Evolutionary conservation across 2,329 filamentous ascomycete species (phyloP).

Genomic region (Penicillium janthinellum): DNA sequence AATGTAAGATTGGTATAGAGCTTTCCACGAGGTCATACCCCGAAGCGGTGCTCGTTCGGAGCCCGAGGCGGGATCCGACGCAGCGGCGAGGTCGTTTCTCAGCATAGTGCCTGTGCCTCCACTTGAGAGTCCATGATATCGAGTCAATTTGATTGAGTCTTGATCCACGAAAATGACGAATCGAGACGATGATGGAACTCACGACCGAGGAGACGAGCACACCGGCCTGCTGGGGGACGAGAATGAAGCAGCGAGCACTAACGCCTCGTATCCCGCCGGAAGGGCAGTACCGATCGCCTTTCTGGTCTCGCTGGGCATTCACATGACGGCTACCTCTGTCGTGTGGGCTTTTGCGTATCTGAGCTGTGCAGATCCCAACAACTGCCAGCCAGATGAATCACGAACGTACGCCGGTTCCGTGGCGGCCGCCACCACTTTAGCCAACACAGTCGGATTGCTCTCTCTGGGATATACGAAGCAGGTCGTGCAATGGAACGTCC

Average conservation of each 20-base stretch:
- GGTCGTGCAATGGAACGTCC: background rate
- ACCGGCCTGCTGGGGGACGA: background rate
- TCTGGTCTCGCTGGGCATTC: background rate
- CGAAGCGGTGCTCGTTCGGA: background rate
- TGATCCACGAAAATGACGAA: background rate
- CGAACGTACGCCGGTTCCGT: background rate
- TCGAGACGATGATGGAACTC: background rate
- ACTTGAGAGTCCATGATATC: background rate
- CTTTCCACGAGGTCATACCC: background rate
- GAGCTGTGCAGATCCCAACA: background rate
- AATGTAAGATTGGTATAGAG: background rate
- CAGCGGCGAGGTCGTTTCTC: background rate
- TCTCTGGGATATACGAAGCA: background rate
- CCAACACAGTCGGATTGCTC: background rate
- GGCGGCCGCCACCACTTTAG: background rate
- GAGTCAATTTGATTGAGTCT: background rate
- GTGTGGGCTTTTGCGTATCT: background rate
- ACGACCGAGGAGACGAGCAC: background rate
- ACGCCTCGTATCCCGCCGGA: background rate
- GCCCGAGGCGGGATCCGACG: background rate
- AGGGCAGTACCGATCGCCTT: background rate
- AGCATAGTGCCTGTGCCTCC: background rate
- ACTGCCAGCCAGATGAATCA: background rate
- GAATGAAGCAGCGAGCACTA: background rate
- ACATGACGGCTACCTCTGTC: background rate